These are phyloP conservation scores for Lentinula sp. DNA, from an alignment of 768 basidiomycete species.

Conservation along the genomic window DNA sequence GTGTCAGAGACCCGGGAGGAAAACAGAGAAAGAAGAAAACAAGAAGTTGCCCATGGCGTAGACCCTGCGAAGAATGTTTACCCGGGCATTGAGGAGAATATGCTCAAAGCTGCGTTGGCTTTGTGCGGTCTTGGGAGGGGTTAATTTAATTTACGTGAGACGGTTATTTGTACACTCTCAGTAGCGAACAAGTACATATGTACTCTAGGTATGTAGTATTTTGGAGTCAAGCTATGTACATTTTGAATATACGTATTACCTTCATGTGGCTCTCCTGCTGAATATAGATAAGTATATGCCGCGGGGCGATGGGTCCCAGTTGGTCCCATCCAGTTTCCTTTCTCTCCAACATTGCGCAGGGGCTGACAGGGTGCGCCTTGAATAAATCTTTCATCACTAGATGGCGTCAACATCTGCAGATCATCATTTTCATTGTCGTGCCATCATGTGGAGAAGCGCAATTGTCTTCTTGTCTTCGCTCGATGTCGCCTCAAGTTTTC, in stretches of 20 bases:
- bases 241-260: not conserved
- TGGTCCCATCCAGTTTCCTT: not conserved
- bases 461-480: too few species aligned
- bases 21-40: not conserved
- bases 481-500: too few species aligned
- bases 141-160: not conserved
- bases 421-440: not conserved
- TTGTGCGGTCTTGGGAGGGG: slow-evolving; percentile 8
- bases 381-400: not conserved
- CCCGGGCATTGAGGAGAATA: slow-evolving; percentile 4
- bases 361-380: not conserved
- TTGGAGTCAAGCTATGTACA: not conserved
- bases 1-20: not conserved
- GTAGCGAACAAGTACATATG: not conserved
- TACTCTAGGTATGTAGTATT: not conserved
- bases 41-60: slow-evolving; percentile 20
- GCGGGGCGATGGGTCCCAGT: not conserved
- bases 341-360: not conserved
- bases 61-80: not conserved
- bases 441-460: not conserved
- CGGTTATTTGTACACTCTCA: not conserved
- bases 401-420: not conserved
- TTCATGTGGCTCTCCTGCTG: too few species aligned
- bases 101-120: slow-evolving; percentile 9
- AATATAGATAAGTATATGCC: not conserved